A percentile compares a stretch with the other conserved stretches of the same genome.
Conservation (phyloP, 371 early-diverging fungal species). For the Globomyces sp. region DNA sequence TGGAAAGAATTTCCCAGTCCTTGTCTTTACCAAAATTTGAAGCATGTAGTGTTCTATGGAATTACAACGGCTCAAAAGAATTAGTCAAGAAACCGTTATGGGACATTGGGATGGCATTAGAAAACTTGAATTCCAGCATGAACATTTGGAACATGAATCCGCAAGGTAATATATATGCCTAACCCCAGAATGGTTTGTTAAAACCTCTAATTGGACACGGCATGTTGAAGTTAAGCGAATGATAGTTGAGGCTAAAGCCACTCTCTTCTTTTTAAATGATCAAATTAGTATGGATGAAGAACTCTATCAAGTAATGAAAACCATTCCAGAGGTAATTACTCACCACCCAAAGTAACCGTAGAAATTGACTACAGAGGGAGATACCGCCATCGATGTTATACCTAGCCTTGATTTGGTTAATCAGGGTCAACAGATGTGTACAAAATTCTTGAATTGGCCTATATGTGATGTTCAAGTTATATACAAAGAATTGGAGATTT, state of each 20-base stretch:
- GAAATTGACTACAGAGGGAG: neutral
- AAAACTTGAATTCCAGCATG: neutral
- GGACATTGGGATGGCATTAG: neutral
- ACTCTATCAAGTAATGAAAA: neutral
- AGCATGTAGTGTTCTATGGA: neutral
- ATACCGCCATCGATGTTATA: neutral
- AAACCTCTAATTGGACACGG: neutral
- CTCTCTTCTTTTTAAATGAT: slow-evolving; percentile 69
- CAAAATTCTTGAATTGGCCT: neutral
- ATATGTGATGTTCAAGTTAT: neutral
- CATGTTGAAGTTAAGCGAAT: slow-evolving; percentile 46
- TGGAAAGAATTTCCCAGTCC: neutral
- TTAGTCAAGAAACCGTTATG: neutral
- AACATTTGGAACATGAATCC: slow-evolving; percentile 7
- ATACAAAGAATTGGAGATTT: neutral
- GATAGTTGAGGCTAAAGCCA: slow-evolving; percentile 70
- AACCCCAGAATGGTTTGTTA: slow-evolving; percentile 3
- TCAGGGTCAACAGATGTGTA: neutral
- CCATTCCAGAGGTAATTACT: neutral
- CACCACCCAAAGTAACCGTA: too few species aligned
- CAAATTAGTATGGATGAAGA: neutral
- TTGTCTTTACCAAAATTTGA: neutral
- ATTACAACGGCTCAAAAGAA: neutral
- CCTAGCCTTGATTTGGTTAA: neutral
- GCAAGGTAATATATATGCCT: slow-evolving; percentile 16